Evolutionary conservation across 2,329 filamentous ascomycete species (phyloP).

Genomic region (Calonectria multiphialidica): DNA sequence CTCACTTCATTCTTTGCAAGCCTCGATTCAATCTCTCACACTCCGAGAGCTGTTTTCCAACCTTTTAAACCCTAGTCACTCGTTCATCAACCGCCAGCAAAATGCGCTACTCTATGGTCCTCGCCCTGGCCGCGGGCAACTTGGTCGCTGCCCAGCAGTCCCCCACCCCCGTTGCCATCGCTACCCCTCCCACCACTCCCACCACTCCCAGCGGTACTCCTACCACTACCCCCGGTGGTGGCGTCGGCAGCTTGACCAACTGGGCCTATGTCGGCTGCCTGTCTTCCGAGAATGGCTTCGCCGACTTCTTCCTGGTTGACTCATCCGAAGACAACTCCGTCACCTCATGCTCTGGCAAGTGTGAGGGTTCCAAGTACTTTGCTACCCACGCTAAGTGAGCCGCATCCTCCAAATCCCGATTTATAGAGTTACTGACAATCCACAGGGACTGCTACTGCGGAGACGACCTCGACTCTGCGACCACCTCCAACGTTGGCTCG

Average conservation of each 20-base stretch:
- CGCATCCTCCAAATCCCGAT: background rate
- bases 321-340: slow-evolving; percentile 30
- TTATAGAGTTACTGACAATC: slow-evolving; percentile 2
- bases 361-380: slow-evolving; percentile 40
- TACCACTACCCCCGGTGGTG: slow-evolving; percentile 10
- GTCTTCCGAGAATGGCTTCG: slow-evolving; percentile 43
- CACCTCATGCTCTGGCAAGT: slow-evolving; percentile 38
- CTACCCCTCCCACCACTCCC: background rate
- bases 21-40: slow-evolving; percentile 48
- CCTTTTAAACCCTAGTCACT: slow-evolving; percentile 43
- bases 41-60: slow-evolving; percentile 44
- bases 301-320: slow-evolving; percentile 34
- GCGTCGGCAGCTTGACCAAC: slow-evolving; percentile 26
- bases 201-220: slow-evolving; percentile 15
- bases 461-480: slow-evolving; percentile 18
- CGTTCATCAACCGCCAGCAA: slow-evolving; percentile 37
- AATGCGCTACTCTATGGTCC: slow-evolving; percentile 48
- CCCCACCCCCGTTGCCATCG: slow-evolving; percentile 16
- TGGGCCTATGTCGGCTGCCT: slow-evolving; percentile 46
- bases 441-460: slow-evolving; percentile 49
- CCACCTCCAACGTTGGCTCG: slow-evolving; percentile 22
- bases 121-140: slow-evolving; percentile 48
- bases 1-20: slow-evolving; percentile 38
- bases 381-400: slow-evolving; percentile 42
- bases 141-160: slow-evolving; percentile 42